Base-by-base conservation (phyloP, 1,139 yeast species). In the Lizanozyma gosingica region DNA sequence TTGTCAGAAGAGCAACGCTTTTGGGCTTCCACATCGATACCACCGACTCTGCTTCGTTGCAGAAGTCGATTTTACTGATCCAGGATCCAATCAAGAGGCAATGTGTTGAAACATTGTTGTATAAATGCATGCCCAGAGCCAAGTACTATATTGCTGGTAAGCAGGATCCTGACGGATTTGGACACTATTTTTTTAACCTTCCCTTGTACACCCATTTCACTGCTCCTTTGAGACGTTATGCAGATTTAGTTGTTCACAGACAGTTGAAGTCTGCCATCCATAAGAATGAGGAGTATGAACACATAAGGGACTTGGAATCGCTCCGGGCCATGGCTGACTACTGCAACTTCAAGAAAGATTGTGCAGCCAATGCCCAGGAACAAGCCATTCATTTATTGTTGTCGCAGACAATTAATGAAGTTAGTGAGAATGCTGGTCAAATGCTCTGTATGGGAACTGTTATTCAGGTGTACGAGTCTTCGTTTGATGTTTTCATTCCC, bases 291-390 rank as follows among this genome's bases (percentile, higher is more conserved):
- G 35, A 49, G 22, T 53, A 50, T 9, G 51, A 51, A 9, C 68
- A 66, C 46, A 52, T 54, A 15, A 80, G 76, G 39, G 94, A 85
- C 47, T 55, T 80, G 42, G 94, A 85, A 37, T 67, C 88, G 0
- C 67, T 90, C 51, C 83, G 84, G 54, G 83, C 87, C 47, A 74
- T 84, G 34, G 84, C 95, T 14, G 97, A 92, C 53, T 88, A 87
- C 59, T 90, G 97, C 63, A 88, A 88, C 53, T 90, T 92, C 71
- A 88, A 90, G 62, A 87, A 88, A 59, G 97, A 92, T 55, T 90
- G 96, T 60, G 94, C 97, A 1, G 80, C 80, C 46, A 79, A 78
- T 50, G 97, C 97, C 1, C 97, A 92, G 62, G 95, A 87, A 51
- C 98, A 92, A 62, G 92, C 96, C 4, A 78, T 90, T 42, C 98